Base-by-base conservation (phyloP, 768 basidiomycete species). In the Galerina sulciceps region DNA sequence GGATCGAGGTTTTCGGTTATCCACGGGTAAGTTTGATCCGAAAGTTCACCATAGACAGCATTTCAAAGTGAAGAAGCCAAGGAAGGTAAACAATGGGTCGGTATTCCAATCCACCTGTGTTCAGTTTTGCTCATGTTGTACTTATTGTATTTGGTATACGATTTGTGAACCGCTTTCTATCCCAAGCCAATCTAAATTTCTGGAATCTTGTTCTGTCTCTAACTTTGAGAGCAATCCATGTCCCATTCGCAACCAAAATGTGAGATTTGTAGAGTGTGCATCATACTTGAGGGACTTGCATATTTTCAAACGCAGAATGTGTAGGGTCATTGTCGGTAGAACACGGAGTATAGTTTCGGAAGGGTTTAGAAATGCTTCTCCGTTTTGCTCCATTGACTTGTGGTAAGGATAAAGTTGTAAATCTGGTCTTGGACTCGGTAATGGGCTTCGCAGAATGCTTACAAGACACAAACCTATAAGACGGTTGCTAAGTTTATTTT, bases 161-260 rank as follows among this genome's bases (percentile, higher is more conserved):
- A 82, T 69, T 55, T 70, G 70, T 46, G 79, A 75, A 23, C 74
- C 81, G 8, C 82, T 79, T 57, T 91, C 89, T 37, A 93, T 67
- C 6, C 92, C 91, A 67, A 87, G 82, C 89, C 90, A 92, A 58
- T 79, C 83, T 41, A 93, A 69, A 52, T 85, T 81, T 54, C 81
- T 81, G 11, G 69, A 63, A 49, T 89, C 85, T 26, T 81, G 66
- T 23, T 79, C 75, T n/a, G 55, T 57, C 17, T 76, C 76, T 31
- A 94, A 72, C 52, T 79, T 76, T 22, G 76, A 73, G 26, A 85
- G 73, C 2, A 71, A 54, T 31, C 78, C 78, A 64, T 87, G 81
- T 17, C 72, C 69, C 78, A 89, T 79, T 43, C 74, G 75, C 42
- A 88, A 69, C 85, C 87, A 91, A 34, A 92, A 65, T 46, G 66